Percentiles rank a stretch among this genome's conserved stretches.
Conservation (phyloP, 2,329 filamentous ascomycete genomes). For the Venturia effusa region DNA sequence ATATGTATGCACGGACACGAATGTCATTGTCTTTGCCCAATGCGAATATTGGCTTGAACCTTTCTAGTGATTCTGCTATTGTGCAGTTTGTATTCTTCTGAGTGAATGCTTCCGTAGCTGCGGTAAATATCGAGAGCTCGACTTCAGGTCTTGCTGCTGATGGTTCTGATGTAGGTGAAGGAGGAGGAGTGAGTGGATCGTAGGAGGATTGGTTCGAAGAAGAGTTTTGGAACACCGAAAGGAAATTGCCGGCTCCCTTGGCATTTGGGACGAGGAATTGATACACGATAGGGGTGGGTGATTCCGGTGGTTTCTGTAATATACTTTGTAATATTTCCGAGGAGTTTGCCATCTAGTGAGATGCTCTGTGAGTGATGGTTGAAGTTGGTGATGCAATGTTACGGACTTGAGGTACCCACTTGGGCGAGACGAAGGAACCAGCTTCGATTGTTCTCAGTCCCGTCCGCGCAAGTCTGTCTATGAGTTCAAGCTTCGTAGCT, state of each 20-base stretch:
- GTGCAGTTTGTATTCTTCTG: conserved; percentile 74
- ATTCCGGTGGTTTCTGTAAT: conserved; percentile 44
- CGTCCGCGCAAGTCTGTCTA: conserved; percentile 55
- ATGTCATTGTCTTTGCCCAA: conserved; percentile 54
- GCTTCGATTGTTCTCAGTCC: conserved; percentile 67
- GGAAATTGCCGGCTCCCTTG: conserved; percentile 58
- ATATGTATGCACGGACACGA: conserved; percentile 69
- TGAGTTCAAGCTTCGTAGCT: conserved; percentile 65
- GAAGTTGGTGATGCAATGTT: not conserved
- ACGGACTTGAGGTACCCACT: conserved; percentile 69
- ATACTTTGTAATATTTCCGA: conserved; percentile 62
- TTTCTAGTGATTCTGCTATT: conserved; percentile 60
- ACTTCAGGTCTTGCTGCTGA: conserved; percentile 30
- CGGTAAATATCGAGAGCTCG: conserved; percentile 71
- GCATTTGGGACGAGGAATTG: conserved; percentile 72
- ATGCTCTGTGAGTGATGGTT: not conserved
- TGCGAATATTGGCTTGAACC: conserved; percentile 60
- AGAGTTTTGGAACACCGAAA: conserved; percentile 38
- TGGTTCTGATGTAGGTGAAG: conserved; percentile 20
- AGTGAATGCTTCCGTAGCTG: conserved; percentile 71
- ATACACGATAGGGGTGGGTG: conserved; percentile 52
- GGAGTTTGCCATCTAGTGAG: conserved; percentile 63
- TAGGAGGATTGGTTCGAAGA: conserved; percentile 22
- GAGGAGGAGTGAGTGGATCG: conserved; percentile 39
- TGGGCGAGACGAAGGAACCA: conserved; percentile 72